Evolutionary conservation across 2,329 filamentous ascomycete genomes (phyloP).

Genomic region (Aspergillus fijiensis): DNA sequence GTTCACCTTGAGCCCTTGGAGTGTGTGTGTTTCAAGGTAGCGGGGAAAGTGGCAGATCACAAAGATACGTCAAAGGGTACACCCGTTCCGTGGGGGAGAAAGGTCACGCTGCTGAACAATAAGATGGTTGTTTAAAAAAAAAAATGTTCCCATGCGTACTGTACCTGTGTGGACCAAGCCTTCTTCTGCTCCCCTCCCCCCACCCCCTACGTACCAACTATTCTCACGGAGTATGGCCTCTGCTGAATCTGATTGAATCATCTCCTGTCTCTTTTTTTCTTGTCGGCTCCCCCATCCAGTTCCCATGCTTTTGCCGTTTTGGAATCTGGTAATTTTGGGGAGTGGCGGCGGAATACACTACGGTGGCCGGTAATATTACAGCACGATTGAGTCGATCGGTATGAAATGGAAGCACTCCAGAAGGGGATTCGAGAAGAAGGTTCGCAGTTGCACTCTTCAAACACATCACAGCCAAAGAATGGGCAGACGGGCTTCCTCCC

Average conservation of each 20-base stretch:
- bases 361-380: not conserved
- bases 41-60: conserved; percentile 33
- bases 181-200: conserved; percentile 9
- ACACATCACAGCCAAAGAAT: not conserved
- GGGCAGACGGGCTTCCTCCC: not conserved
- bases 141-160: conserved; percentile 12
- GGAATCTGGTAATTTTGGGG: conserved; percentile 1
- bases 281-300: not conserved
- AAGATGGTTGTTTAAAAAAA: conserved; percentile 13
- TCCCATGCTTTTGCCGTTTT: conserved; percentile 2
- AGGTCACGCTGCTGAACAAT: conserved; percentile 6
- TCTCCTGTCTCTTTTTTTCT: conserved; percentile 4
- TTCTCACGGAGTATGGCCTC: not conserved
- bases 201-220: too few species aligned
- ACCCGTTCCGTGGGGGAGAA: conserved; percentile 29
- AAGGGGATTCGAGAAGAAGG: not conserved
- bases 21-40: conserved; percentile 32
- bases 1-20: conserved; percentile 28
- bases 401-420: not conserved
- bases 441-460: not conserved
- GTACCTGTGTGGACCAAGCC: conserved; percentile 6
- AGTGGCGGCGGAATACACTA: conserved; percentile 1
- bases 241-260: conserved; percentile 6
- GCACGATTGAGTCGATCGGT: not conserved
- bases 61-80: conserved; percentile 35